phyloP scores from a whole-genome alignment of 1,284 basidiomycete genomes.

The Naganishia albida region DNA sequence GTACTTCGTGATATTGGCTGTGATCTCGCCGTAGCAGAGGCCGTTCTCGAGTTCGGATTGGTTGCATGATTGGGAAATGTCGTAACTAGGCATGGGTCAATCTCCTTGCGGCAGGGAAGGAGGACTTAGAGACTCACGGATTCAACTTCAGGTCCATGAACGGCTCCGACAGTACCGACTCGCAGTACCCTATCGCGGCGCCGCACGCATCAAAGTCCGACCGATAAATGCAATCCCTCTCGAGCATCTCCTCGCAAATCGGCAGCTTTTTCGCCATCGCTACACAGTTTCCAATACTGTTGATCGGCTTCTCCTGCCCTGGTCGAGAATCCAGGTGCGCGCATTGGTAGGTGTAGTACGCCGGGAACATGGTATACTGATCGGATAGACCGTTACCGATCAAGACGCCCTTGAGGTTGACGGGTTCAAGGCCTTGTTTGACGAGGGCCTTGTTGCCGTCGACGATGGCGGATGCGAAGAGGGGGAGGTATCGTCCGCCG shows the following conservation, averaged over 20 bases:
- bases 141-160: constrained; percentile 49
- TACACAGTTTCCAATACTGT: constrained; percentile 46
- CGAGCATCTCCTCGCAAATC: constrained; percentile 45
- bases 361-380: constrained; percentile 43
- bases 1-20: constrained; percentile 56
- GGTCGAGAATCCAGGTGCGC: constrained; percentile 46
- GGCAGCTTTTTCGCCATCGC: constrained; percentile 47
- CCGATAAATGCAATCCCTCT: constrained; percentile 45
- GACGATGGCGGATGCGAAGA: constrained; percentile 75
- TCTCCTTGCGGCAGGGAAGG: neutral
- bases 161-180: constrained; percentile 47
- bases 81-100: constrained; percentile 56
- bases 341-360: constrained; percentile 52
- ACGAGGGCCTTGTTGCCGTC: constrained; percentile 70
- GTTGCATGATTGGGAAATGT: constrained; percentile 65
- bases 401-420: constrained; percentile 76
- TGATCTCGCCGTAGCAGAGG: constrained; percentile 54
- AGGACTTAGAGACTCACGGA: constrained; percentile 39
- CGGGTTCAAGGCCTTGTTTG: constrained; percentile 65
- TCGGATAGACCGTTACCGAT: constrained; percentile 67
- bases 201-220: constrained; percentile 63
- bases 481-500: constrained; percentile 75
- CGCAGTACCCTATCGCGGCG: constrained; percentile 66
- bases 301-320: constrained; percentile 46
- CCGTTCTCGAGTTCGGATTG: constrained; percentile 49